phyloP scores from a whole-genome alignment of 345 rosid genomes.

The Eutrema yunnanense region DNA sequence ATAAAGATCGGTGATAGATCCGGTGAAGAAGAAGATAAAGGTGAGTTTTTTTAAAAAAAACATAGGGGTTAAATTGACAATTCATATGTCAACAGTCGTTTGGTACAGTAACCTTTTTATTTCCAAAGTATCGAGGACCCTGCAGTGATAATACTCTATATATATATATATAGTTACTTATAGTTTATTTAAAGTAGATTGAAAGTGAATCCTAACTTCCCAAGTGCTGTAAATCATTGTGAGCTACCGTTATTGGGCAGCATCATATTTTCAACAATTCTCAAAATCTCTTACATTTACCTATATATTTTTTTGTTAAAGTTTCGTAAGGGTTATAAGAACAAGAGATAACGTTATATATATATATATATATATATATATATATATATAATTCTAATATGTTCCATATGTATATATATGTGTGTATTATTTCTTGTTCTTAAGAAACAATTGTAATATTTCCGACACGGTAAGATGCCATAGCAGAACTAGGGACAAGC shows the following conservation, averaged over 20 bases:
- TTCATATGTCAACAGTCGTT: too few relatives aligned
- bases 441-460: conserved; percentile 29
- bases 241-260: neutral
- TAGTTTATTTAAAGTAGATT: neutral
- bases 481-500: conserved; percentile 39
- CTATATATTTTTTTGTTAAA: neutral
- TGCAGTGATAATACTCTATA: too few relatives aligned
- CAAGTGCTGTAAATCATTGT: neutral
- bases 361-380: neutral
- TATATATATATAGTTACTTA: neutral
- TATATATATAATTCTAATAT: neutral
- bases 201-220: neutral
- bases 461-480: conserved; percentile 32
- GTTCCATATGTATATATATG: neutral
- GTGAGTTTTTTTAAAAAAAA: too few relatives aligned
- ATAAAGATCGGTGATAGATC: neutral
- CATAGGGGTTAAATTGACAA: too few relatives aligned
- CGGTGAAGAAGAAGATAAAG: too few relatives aligned
- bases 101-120: too few relatives aligned
- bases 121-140: too few relatives aligned
- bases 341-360: neutral
- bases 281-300: too few relatives aligned
- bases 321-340: neutral
- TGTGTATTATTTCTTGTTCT: neutral
- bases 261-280: neutral